These are phyloP conservation scores for Pichia sp. DNA, from an alignment of 1,139 yeast species.

Conservation along the genomic window DNA sequence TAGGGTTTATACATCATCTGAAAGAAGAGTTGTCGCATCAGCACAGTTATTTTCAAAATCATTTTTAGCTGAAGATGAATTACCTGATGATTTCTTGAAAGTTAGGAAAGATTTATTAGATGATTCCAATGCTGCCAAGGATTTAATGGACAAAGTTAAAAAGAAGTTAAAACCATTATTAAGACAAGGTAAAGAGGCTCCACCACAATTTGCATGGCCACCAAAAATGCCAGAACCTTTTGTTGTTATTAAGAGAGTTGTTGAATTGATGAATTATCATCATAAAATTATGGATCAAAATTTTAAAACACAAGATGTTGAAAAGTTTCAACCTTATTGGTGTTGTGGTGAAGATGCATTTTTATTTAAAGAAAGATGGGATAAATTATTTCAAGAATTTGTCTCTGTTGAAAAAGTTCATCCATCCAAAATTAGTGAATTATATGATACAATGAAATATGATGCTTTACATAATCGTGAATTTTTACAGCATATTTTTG, in stretches of 20 bases:
- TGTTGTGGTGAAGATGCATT: constrained; percentile 95
- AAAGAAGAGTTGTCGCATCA: constrained; percentile 87
- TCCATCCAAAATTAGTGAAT: constrained; percentile 93
- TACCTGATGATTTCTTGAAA: constrained; percentile 74
- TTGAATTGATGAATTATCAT: constrained; percentile 92
- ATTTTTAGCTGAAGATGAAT: constrained; percentile 62
- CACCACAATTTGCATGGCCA: constrained; percentile 99
- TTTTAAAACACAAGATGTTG: constrained; percentile 61
- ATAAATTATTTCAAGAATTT: constrained; percentile 88
- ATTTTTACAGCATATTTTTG: constrained; percentile 76
- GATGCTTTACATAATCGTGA: constrained; percentile 95
- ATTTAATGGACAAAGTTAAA: constrained; percentile 94
- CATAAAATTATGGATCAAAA: constrained; percentile 79
- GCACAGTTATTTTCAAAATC: constrained; percentile 87
- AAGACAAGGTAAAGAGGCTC: constrained; percentile 95
- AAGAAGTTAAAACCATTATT: constrained; percentile 91
- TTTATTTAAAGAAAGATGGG: constrained; percentile 94
- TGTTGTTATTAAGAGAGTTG: constrained; percentile 85
- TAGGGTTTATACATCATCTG: constrained; percentile 84
- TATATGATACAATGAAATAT: constrained; percentile 97
- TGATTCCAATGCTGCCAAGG: constrained; percentile 98
- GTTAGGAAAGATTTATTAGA: constrained; percentile 89
- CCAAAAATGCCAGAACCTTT: constrained; percentile 97
- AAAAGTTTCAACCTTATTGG: constrained; percentile 74
- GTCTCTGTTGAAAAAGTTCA: constrained; percentile 92